A percentile compares a stretch with the other conserved stretches of the same genome.
These are phyloP conservation scores for Aegilops sharonensis DNA, from an alignment of 176 grass and related monocot genomes.

Conservation along the genomic window DNA sequence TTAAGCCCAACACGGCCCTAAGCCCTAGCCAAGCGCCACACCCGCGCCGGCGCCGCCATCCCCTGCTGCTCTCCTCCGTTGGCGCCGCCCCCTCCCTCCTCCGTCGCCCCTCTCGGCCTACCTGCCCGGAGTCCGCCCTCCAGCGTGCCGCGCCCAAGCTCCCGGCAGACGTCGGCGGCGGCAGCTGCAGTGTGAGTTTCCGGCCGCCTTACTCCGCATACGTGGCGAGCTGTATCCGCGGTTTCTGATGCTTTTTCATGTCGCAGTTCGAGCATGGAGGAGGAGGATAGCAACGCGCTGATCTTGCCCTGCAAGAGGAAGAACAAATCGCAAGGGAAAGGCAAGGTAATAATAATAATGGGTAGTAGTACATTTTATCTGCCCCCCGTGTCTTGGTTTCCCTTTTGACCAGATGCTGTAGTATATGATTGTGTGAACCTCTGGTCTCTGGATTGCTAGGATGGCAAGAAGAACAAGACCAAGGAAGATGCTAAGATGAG, in stretches of 20 bases:
- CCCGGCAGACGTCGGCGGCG: not conserved
- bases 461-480: constrained; percentile 42
- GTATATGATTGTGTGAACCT: not conserved
- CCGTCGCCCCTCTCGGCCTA: not conserved
- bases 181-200: not conserved
- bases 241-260: not conserved
- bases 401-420: not conserved
- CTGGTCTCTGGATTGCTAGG: constrained; percentile 32
- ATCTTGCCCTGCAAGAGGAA: constrained; percentile 74
- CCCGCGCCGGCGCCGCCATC: constrained; percentile 16
- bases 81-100: not conserved
- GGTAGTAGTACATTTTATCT: not conserved
- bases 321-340: constrained; percentile 57
- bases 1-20: not conserved
- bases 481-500: constrained; percentile 63
- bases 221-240: not conserved
- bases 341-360: constrained; percentile 51
- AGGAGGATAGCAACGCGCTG: constrained; percentile 63
- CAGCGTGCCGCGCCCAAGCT: too few species aligned
- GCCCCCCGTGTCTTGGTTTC: constrained; percentile 1
- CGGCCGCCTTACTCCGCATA: not conserved
- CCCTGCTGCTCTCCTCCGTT: not conserved
- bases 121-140: not conserved
- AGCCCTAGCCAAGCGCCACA: not conserved
- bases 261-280: constrained; percentile 38